Percentiles rank a stretch among this genome's conserved stretches.
phyloP scores from a whole-genome alignment of 179 eudicot genomes.

The Heliamphora pulchella region DNA sequence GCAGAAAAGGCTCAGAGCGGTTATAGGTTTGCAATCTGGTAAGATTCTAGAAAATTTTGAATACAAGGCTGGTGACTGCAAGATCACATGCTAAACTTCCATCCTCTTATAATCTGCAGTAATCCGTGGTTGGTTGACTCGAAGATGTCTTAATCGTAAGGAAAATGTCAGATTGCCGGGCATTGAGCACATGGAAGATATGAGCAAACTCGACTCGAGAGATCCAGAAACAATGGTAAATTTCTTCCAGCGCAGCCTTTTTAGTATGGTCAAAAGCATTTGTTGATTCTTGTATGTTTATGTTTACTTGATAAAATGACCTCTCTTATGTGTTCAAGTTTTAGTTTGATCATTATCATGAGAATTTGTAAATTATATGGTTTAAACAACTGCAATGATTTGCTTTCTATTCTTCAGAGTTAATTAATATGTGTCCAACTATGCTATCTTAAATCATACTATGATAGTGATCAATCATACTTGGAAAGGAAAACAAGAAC shows the following conservation, averaged over 20 bases:
- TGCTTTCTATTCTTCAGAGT: not conserved
- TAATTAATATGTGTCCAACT: not conserved
- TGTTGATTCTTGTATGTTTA: not conserved
- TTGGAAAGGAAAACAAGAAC: too few relatives aligned
- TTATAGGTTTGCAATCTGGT: slow-evolving; percentile 36
- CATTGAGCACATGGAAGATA: slow-evolving; percentile 10
- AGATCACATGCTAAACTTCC: not conserved
- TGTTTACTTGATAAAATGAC: not conserved
- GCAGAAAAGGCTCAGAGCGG: slow-evolving; percentile 18
- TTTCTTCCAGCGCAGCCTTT: not conserved
- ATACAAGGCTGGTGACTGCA: not conserved
- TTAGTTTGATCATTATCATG: not conserved
- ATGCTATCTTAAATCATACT: not conserved
- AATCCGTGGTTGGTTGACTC: slow-evolving; percentile 36
- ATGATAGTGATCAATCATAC: not conserved
- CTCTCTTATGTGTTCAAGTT: not conserved
- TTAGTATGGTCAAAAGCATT: not conserved
- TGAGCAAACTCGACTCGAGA: slow-evolving; percentile 10
- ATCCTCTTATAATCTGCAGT: slow-evolving; percentile 18
- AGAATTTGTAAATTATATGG: not conserved
- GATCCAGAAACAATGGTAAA: slow-evolving; percentile 20
- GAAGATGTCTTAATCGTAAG: slow-evolving; percentile 15
- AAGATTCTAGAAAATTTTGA: not conserved
- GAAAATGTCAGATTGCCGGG: slow-evolving; percentile 5
- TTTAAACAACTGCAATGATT: not conserved